Conservation (phyloP, 192 early-diverging fungal genomes). For the Linnemannia exigua region DNA sequence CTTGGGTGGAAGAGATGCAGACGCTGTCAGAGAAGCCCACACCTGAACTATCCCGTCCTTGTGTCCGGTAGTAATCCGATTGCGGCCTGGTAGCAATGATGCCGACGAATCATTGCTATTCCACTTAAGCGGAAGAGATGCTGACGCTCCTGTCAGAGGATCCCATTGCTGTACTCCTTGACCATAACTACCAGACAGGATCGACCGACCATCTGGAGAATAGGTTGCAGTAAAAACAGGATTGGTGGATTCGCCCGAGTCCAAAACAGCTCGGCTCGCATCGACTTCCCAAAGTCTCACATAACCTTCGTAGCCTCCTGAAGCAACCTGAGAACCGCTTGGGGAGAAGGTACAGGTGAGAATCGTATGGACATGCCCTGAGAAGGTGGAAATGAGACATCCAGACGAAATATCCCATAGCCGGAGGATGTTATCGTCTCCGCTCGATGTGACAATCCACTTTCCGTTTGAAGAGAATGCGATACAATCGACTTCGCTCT, state of each 20-base stretch:
- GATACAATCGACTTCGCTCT: not conserved
- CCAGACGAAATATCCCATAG: not conserved
- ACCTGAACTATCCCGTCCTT: too few relatives aligned
- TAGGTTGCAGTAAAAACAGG: too few relatives aligned
- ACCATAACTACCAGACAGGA: not conserved
- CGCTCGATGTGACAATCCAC: not conserved
- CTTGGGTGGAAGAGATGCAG: too few relatives aligned
- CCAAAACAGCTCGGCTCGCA: too few relatives aligned
- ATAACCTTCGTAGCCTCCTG: not conserved
- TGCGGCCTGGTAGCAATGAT: too few relatives aligned
- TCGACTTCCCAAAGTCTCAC: not conserved
- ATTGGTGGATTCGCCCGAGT: too few relatives aligned
- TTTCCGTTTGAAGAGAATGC: not conserved
- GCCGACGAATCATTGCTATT: too few relatives aligned
- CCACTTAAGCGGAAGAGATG: too few relatives aligned
- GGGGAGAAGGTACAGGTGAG: not conserved
- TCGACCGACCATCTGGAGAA: not conserved
- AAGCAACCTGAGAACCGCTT: not conserved
- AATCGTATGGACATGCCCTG: not conserved
- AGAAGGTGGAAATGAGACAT: not conserved
- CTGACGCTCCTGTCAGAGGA: not conserved
- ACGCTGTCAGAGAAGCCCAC: too few relatives aligned
- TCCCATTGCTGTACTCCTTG: not conserved
- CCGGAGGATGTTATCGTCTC: not conserved
- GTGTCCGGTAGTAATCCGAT: too few relatives aligned